Conservation (phyloP, 2,329 filamentous ascomycete species). For the Aspergillus tubingensis region DNA sequence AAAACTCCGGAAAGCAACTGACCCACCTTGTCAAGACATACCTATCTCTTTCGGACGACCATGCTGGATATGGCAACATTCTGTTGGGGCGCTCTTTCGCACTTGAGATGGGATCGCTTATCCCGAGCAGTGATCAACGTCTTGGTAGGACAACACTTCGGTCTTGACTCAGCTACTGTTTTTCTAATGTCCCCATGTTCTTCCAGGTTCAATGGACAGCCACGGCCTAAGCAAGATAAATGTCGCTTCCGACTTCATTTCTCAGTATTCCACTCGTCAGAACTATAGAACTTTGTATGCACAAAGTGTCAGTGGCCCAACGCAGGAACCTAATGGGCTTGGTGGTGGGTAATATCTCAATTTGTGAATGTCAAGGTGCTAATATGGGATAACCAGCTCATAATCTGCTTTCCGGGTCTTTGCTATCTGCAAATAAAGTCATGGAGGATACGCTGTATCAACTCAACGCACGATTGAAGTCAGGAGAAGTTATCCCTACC, state of each 20-base stretch:
- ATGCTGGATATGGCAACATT: constrained; percentile 86
- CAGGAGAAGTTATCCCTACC: constrained; percentile 69
- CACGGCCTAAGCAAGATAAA: constrained; percentile 77
- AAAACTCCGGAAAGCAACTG: background rate
- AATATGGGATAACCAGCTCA: constrained; percentile 12
- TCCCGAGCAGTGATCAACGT: constrained; percentile 83
- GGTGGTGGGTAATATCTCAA: constrained; percentile 18
- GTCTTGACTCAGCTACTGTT: background rate
- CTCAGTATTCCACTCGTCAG: constrained; percentile 94
- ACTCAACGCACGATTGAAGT: constrained; percentile 70
- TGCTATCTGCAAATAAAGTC: constrained; percentile 42
- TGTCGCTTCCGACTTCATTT: constrained; percentile 91
- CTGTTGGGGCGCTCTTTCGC: constrained; percentile 93
- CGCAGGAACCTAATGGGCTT: constrained; percentile 10
- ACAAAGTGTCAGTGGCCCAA: constrained; percentile 37
- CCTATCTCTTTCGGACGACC: constrained; percentile 90
- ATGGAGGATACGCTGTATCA: constrained; percentile 65
- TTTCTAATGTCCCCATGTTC: background rate
- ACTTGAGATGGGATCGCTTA: constrained; percentile 82
- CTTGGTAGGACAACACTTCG: constrained; percentile 52
- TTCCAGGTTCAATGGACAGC: constrained; percentile 67
- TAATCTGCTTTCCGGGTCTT: constrained; percentile 11
- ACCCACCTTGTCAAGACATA: constrained; percentile 66
- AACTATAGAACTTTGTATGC: constrained; percentile 88
- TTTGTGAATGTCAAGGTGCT: constrained; percentile 2